Base-by-base conservation (phyloP, 768 basidiomycete species). In the Boletus subcaerulescens region DNA sequence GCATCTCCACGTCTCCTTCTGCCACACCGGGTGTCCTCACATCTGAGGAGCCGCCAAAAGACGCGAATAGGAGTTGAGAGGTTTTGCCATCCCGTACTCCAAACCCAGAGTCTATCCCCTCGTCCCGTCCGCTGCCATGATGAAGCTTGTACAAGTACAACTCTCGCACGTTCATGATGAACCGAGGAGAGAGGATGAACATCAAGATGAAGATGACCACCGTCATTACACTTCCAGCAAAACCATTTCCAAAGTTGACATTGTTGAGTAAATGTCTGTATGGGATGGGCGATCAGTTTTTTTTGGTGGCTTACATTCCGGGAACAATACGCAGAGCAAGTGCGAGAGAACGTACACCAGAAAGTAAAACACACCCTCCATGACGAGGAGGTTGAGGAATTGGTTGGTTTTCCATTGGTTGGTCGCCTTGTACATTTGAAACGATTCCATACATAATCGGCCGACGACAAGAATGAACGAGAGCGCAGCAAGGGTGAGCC, bases 91-190 rank as follows among this genome's bases (percentile, higher is more conserved):
- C 45, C 17, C 22, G 48, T 1, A 62, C 22, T 1, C 62, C 62
- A n/a, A 64, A 64, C 15, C 56, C 62, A 18, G 39, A 33, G 24
- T 64, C 62, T 29, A 63, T 41, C 22, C 48, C 53, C 2, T 8
- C 13, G 5, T 33, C 29, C 38, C 29, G 10, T 15, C 14, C 31
- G 15, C 9, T 15, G 15, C 33, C 41, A 18, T 24, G 4, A 35
- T 43, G 32, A 3, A 33, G 31, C 41, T 29, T 38, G 17, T 14
- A 39, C 6, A 12, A 1, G 48, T 62, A 29, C 38, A 65, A 5
- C n/a, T 54, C 55, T 10, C 64, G 60, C 14, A 65, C 44, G 46
- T 38, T 60, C 14, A 65, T 51, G 24, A 66, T 54, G 50, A 65
- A 66, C 11, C 63, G 63, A 18, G 64, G 58, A 3, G 64, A 35